Evolutionary conservation across 139 green algal genomes (phyloP).

Genomic region (Ettlia oleoabundans): DNA sequence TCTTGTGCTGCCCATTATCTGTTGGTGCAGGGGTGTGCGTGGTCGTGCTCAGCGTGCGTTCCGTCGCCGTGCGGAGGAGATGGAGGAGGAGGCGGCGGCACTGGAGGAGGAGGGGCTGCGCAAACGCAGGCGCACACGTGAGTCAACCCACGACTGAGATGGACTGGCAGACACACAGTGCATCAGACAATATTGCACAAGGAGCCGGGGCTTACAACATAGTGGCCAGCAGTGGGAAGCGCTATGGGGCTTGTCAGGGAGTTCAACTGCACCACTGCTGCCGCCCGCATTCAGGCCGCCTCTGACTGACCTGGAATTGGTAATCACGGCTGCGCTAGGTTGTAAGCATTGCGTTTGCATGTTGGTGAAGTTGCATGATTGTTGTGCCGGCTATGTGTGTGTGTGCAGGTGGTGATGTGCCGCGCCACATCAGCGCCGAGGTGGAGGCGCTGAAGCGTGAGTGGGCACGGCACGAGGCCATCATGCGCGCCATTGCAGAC

Average conservation of each 20-base stretch:
- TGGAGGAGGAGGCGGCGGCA: slow-evolving; percentile 30
- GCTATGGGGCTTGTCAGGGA: too few species aligned
- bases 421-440: slow-evolving; percentile 30
- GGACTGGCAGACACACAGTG: too few species aligned
- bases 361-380: too few species aligned
- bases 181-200: too few species aligned
- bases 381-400: neutral
- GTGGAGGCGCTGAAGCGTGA: slow-evolving; percentile 47
- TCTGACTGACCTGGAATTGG: too few species aligned
- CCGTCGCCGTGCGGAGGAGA: slow-evolving; percentile 30
- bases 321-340: too few species aligned
- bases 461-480: slow-evolving; percentile 68
- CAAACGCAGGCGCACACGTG: slow-evolving; percentile 33
- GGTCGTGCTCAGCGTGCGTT: slow-evolving; percentile 21
- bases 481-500: slow-evolving; percentile 68
- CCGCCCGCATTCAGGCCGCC: too few species aligned
- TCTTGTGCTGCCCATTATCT: too few species aligned
- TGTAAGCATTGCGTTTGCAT: too few species aligned
- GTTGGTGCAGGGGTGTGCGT: neutral
- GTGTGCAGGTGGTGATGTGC: neutral
- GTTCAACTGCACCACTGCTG: too few species aligned
- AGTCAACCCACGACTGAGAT: neutral
- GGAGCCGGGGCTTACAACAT: too few species aligned
- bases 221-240: too few species aligned
- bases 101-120: slow-evolving; percentile 26